These are phyloP conservation scores for Aspergillus egyptiacus DNA, from an alignment of 495 filamentous ascomycete species.

Conservation along the genomic window DNA sequence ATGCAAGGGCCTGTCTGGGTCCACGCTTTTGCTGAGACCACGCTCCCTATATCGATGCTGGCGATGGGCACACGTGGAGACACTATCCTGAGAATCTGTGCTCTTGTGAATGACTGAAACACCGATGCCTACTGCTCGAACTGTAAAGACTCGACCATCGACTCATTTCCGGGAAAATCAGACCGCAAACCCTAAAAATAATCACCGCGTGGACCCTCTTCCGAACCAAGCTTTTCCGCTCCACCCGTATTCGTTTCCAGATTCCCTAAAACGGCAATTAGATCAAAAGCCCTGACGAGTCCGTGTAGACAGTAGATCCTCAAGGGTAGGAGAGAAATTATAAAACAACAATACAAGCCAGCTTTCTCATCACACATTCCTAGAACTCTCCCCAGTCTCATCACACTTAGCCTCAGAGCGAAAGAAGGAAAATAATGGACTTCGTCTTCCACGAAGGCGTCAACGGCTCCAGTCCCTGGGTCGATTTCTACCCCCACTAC, in stretches of 20 bases:
- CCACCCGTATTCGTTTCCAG: conserved; percentile 31
- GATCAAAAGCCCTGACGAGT: conserved; percentile 6
- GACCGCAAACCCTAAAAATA: conserved; percentile 2
- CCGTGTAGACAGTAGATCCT: too few relatives aligned
- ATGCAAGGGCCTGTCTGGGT: too few relatives aligned
- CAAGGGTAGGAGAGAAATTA: too few relatives aligned
- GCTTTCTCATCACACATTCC: too few relatives aligned
- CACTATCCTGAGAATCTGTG: too few relatives aligned
- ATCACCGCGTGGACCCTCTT: neutral
- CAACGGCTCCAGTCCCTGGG: conserved; percentile 29
- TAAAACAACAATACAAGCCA: too few relatives aligned
- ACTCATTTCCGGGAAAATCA: neutral
- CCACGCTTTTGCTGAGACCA: too few relatives aligned
- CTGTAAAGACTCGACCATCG: neutral
- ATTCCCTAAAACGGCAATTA: conserved; percentile 23
- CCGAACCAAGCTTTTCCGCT: conserved; percentile 4
- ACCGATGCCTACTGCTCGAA: neutral
- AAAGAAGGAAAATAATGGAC: too few relatives aligned
- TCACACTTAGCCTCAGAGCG: too few relatives aligned
- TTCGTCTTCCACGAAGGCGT: conserved; percentile 29
- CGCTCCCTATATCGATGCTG: too few relatives aligned
- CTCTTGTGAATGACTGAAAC: neutral
- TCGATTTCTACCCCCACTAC: conserved; percentile 47
- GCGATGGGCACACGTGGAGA: too few relatives aligned
- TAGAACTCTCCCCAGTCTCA: too few relatives aligned